These are phyloP conservation scores for Juglanconis juglandina DNA, from an alignment of 2,329 filamentous ascomycete species.

Conservation along the genomic window DNA sequence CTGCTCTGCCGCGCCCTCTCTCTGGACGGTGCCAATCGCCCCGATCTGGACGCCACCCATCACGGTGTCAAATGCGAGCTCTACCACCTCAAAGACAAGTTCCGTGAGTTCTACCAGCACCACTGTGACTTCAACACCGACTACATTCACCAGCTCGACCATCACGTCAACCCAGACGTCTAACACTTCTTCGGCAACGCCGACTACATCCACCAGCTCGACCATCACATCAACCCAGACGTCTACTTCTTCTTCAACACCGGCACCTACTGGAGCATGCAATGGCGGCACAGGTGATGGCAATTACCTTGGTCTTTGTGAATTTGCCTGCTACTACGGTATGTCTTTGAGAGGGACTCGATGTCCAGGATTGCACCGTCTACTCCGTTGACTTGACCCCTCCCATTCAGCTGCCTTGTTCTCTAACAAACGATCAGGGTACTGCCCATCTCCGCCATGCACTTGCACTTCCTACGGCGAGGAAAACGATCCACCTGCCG, in stretches of 20 bases:
- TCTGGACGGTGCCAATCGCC: constrained; percentile 13
- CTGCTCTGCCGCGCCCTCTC: constrained; percentile 21
- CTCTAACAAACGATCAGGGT: background rate
- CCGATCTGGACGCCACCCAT: constrained; percentile 23
- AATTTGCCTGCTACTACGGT: constrained; percentile 18
- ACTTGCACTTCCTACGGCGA: constrained; percentile 18
- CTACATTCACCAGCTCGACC: background rate
- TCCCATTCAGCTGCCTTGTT: background rate
- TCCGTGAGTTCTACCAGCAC: background rate
- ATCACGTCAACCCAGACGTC: background rate
- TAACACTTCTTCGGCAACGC: background rate
- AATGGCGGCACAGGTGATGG: constrained; percentile 11
- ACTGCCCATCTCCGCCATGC: constrained; percentile 20
- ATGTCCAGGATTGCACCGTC: too few relatives aligned
- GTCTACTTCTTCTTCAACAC: background rate
- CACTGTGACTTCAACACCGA: background rate
- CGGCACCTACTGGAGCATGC: constrained; percentile 7
- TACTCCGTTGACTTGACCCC: too few relatives aligned
- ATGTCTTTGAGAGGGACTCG: background rate
- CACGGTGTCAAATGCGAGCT: background rate
- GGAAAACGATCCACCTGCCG: background rate
- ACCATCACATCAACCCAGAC: background rate
- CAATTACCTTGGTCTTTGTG: constrained; percentile 20
- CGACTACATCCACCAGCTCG: background rate
- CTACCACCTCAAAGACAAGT: constrained; percentile 27